phyloP scores from a whole-genome alignment of 768 basidiomycete genomes.

The Neoboletus subvelutipes region DNA sequence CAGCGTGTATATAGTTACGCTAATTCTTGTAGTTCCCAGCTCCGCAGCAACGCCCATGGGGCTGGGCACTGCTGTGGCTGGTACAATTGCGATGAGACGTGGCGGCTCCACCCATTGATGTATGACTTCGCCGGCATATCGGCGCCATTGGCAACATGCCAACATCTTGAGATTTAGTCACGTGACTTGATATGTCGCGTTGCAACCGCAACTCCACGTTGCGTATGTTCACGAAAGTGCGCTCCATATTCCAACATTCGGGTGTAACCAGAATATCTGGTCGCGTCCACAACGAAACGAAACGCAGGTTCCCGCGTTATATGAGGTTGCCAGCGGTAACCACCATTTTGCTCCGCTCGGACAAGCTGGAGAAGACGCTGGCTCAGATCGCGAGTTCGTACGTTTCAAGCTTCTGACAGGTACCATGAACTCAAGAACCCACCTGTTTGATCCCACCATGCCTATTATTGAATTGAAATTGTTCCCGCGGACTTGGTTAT shows the following conservation, averaged over 20 bases:
- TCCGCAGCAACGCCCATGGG: background rate
- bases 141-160: background rate
- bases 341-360: background rate
- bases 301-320: background rate
- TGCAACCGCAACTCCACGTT: background rate
- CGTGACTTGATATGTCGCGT: background rate
- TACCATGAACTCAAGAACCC: background rate
- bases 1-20: conserved; percentile 14
- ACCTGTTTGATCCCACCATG: no score
- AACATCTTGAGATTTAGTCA: background rate
- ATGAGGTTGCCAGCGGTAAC: background rate
- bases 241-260: background rate
- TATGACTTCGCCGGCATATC: background rate
- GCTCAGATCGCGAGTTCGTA: background rate
- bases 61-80: conserved; percentile 7
- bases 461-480: background rate
- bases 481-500: background rate
- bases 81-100: background rate
- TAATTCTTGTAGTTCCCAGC: no score
- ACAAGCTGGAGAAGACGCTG: background rate
- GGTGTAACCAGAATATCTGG: background rate
- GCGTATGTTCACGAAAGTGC: no score
- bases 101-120: background rate
- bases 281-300: background rate
- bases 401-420: conserved; percentile 6